Conservation (phyloP, 2,329 filamentous ascomycete genomes). For the Fusarium goolgardi region DNA sequence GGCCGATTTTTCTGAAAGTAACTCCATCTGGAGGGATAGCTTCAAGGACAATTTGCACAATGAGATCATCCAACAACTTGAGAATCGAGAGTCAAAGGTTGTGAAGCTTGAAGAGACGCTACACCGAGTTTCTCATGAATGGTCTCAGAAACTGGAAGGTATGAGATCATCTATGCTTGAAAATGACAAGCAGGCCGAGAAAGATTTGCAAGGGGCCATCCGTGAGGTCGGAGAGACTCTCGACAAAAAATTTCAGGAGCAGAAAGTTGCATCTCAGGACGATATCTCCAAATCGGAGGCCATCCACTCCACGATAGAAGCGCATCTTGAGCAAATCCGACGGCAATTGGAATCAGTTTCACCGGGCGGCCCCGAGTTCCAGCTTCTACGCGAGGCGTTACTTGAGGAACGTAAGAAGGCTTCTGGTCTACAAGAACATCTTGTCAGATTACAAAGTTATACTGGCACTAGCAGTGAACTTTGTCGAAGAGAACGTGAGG, state of each 20-base stretch:
- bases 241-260: slow-evolving; percentile 40
- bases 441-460: slow-evolving; percentile 41
- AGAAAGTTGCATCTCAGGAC: slow-evolving; percentile 36
- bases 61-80: slow-evolving; percentile 35
- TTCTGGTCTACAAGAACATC: slow-evolving; percentile 31
- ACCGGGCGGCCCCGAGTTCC: background rate
- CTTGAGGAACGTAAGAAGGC: slow-evolving; percentile 24
- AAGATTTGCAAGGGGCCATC: slow-evolving; percentile 34
- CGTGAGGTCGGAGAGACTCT: slow-evolving; percentile 39
- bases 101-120: slow-evolving; percentile 40
- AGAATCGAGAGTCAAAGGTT: slow-evolving; percentile 38
- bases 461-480: slow-evolving; percentile 36
- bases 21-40: slow-evolving; percentile 11
- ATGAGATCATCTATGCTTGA: slow-evolving; percentile 21
- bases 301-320: slow-evolving; percentile 29
- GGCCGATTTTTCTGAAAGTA: slow-evolving; percentile 10
- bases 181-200: slow-evolving; percentile 28
- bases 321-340: slow-evolving; percentile 39
- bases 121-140: slow-evolving; percentile 29
- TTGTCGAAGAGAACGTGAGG: slow-evolving; percentile 45
- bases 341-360: slow-evolving; percentile 25
- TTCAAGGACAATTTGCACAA: slow-evolving; percentile 20
- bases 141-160: slow-evolving; percentile 33
- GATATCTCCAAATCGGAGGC: slow-evolving; percentile 28
- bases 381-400: slow-evolving; percentile 18